Conservation (phyloP, 108 stramenopile genomes). For the Nitzschia putrida region DNA sequence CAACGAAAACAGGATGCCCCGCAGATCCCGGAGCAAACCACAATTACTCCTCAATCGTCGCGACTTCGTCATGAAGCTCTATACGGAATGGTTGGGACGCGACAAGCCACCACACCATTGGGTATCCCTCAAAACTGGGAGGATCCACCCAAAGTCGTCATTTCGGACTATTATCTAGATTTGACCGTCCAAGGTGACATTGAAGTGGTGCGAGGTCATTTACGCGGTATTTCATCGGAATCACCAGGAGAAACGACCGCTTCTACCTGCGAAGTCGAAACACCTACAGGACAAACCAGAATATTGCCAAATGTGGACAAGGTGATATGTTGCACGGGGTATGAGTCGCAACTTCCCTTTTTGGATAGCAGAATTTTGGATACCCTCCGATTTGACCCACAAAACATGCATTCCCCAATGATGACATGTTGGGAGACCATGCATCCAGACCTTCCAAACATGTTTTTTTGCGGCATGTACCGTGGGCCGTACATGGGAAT, state of each 20-base stretch:
- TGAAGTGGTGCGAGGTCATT: constrained; percentile 51
- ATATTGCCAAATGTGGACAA: constrained; percentile 33
- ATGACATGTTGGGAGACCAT: constrained; percentile 52
- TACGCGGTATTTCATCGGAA: constrained; percentile 40
- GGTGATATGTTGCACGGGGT: constrained; percentile 65
- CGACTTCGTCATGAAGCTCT: constrained; percentile 37
- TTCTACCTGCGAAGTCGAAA: constrained; percentile 1
- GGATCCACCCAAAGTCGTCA: constrained; percentile 53
- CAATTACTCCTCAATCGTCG: constrained; percentile 39
- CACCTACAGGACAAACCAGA: constrained; percentile 13
- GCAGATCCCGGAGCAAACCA: constrained; percentile 36
- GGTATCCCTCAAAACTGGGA: constrained; percentile 55
- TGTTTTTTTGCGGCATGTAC: constrained; percentile 72
- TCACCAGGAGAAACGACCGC: not conserved
- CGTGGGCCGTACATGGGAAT: constrained; percentile 71
- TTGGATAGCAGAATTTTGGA: constrained; percentile 44
- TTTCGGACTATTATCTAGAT: constrained; percentile 67
- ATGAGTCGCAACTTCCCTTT: constrained; percentile 41
- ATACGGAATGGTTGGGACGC: constrained; percentile 42
- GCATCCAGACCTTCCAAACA: constrained; percentile 58
- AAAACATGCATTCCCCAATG: constrained; percentile 51
- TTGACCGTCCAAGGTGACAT: constrained; percentile 51
- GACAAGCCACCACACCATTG: constrained; percentile 44
- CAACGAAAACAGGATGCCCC: constrained; percentile 43
- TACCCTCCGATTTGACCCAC: constrained; percentile 52